Evolutionary conservation across 441 rosid genomes (phyloP).

Genomic region (Erodium trifolium): DNA sequence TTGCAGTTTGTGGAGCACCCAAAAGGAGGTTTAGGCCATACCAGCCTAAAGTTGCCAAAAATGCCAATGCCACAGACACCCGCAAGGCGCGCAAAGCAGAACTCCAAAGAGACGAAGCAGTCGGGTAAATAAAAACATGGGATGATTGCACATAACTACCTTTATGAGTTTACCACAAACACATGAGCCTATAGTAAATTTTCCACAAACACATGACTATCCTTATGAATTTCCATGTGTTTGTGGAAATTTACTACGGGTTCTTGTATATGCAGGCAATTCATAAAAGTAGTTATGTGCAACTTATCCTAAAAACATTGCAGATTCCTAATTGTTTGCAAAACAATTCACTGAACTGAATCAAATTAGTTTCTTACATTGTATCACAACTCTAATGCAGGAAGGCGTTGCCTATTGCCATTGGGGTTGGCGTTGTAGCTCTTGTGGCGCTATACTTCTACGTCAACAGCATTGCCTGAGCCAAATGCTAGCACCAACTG

Average conservation of each 20-base stretch:
- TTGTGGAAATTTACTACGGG: too few relatives aligned
- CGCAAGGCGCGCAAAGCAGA: slow-evolving; percentile 73
- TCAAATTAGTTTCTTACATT: background rate
- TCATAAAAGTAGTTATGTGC: too few relatives aligned
- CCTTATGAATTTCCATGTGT: too few relatives aligned
- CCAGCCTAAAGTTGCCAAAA: slow-evolving; percentile 46
- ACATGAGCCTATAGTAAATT: too few relatives aligned
- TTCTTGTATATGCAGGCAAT: too few relatives aligned
- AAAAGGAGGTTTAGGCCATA: slow-evolving; percentile 74
- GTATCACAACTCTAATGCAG: slow-evolving; percentile 29
- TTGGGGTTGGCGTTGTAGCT: slow-evolving; percentile 51
- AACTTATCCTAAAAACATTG: too few relatives aligned
- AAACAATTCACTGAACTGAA: background rate
- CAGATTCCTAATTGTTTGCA: background rate
- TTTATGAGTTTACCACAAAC: too few relatives aligned
- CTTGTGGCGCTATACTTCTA: slow-evolving; percentile 76
- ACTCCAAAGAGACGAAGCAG: slow-evolving; percentile 57
- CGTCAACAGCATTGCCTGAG: slow-evolving; percentile 43
- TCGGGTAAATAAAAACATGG: slow-evolving; percentile 38
- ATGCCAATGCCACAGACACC: slow-evolving; percentile 44
- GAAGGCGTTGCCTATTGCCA: slow-evolving; percentile 60
- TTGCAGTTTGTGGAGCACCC: slow-evolving; percentile 91
- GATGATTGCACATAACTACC: too few relatives aligned
- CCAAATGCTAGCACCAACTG: background rate
- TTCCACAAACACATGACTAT: too few relatives aligned